Evolutionary conservation across 305 asterid genomes (phyloP).

Genomic region (Fraxinus velutina): DNA sequence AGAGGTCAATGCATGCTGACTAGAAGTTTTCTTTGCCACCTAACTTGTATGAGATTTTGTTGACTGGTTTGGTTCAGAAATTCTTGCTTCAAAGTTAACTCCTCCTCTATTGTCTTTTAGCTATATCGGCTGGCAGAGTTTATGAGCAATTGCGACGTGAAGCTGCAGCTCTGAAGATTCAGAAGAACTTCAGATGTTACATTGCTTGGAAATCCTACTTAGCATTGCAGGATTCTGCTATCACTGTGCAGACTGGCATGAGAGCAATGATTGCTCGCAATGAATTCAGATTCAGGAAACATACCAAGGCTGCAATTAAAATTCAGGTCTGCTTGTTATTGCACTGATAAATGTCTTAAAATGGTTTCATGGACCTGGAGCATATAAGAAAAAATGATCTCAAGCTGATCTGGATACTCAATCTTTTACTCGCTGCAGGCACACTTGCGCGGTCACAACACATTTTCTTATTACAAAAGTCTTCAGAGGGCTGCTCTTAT

Average conservation of each 20-base stretch:
- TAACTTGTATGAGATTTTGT: conserved; percentile 20
- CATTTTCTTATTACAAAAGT: conserved; percentile 62
- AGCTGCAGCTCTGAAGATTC: conserved; percentile 87
- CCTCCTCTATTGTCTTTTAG: conserved; percentile 33
- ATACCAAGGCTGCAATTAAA: conserved; percentile 80
- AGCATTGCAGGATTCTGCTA: conserved; percentile 57
- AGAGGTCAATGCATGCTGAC: conserved; percentile 12
- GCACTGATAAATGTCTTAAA: conserved; percentile 12
- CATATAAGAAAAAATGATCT: background rate
- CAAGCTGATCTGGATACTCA: conserved; percentile 18
- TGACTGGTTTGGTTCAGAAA: conserved; percentile 17
- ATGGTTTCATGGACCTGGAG: conserved; percentile 25
- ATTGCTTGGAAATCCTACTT: conserved; percentile 60
- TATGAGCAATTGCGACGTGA: conserved; percentile 83
- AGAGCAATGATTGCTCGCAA: conserved; percentile 82
- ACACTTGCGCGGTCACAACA: conserved; percentile 60
- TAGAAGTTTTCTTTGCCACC: conserved; percentile 10
- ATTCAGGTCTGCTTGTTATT: conserved; percentile 62
- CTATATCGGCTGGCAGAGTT: conserved; percentile 76
- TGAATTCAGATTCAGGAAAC: conserved; percentile 82
- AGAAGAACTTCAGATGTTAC: conserved; percentile 79
- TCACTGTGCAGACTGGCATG: conserved; percentile 85
- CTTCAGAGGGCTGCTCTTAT: conserved; percentile 75
- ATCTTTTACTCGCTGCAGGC: conserved; percentile 58
- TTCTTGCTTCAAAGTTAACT: conserved; percentile 16